Evolutionary conservation across 164 flowering plant species (phyloP).

Genomic region (Santalum album): DNA sequence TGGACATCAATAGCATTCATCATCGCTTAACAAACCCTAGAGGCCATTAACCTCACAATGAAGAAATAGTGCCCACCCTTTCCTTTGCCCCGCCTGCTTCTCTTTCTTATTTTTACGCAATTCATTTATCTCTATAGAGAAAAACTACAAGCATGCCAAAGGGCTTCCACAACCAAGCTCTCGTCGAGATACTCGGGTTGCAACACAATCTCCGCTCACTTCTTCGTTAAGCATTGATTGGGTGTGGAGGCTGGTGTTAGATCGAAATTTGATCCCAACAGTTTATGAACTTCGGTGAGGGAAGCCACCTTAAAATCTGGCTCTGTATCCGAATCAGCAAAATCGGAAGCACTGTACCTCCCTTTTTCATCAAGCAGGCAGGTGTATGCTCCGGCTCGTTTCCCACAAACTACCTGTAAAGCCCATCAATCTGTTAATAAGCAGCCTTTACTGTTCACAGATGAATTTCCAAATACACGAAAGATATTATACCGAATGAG

Average conservation of each 20-base stretch:
- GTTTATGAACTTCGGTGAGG: conserved; percentile 38
- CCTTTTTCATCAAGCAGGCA: conserved; percentile 92
- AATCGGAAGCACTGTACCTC: conserved; percentile 49
- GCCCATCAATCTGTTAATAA: neutral
- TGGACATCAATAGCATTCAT: too few relatives aligned
- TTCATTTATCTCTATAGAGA: too few relatives aligned
- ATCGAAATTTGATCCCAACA: conserved; percentile 59
- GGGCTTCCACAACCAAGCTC: too few relatives aligned
- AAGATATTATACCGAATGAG: too few relatives aligned
- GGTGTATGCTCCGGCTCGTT: conserved; percentile 75
- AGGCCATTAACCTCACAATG: too few relatives aligned
- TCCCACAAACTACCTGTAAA: conserved; percentile 78
- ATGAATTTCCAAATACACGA: too few relatives aligned
- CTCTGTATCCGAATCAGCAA: conserved; percentile 30
- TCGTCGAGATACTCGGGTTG: neutral
- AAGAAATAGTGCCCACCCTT: too few relatives aligned
- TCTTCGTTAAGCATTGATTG: neutral
- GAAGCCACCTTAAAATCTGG: conserved; percentile 88
- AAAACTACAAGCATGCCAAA: too few relatives aligned
- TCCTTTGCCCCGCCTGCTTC: too few relatives aligned
- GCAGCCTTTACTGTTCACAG: neutral
- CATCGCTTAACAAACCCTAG: too few relatives aligned
- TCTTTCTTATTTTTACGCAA: too few relatives aligned
- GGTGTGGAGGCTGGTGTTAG: conserved; percentile 22
- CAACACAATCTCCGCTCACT: neutral